Base-by-base conservation (phyloP, 257 asterid species). In the Eucommia ulmoides region DNA sequence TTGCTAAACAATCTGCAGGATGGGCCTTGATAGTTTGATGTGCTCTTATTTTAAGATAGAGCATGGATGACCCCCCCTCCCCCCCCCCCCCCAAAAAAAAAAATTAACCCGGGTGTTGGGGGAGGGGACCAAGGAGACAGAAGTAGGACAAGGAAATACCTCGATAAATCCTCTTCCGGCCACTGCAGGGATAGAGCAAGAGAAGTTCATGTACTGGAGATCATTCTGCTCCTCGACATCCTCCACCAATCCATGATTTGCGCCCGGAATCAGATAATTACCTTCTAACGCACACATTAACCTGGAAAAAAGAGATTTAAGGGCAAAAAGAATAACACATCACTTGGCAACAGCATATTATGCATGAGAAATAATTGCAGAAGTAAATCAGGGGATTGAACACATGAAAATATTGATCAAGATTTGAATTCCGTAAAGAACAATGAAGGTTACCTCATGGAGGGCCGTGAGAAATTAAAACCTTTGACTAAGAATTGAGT, bases 121-220 rank as follows among this genome's bases (percentile, higher is more conserved):
- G n/a, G n/a, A n/a, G n/a, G n/a, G n/a, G n/a, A n/a, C n/a, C n/a
- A n/a, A n/a, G n/a, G n/a, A n/a, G 25, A 41, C 21, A 20, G 33
- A 58, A 51, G 50, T 8, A 42, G 35, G 56, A 65, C 26, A 22
- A 49, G 7, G 4, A 21, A 52, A 54, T 56, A 83, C 94, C 87
- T 83, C 94, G 20, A 80, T 64, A 62, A 80, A 83, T 55, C 94
- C 94, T 74, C 94, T 74, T 54, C 94, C 94, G 42, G 61, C 52
- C 14, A 69, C 68, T 33, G 69, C 79, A 22, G 94, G 91, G 47
- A 75, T 51, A 45, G 71, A 58, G 49, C 78, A 72, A 3, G 82
- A 65, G 33, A 77, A 65, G 55, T 56, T 65, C 22, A 76, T 58
- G 56, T 63, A 67, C 47, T 74, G 74, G 58, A 64, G 44, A 58